A percentile compares a stretch with the other conserved stretches of the same genome.
phyloP scores from a whole-genome alignment of 2,329 filamentous ascomycete genomes.

The Fusarium denticulatum region DNA sequence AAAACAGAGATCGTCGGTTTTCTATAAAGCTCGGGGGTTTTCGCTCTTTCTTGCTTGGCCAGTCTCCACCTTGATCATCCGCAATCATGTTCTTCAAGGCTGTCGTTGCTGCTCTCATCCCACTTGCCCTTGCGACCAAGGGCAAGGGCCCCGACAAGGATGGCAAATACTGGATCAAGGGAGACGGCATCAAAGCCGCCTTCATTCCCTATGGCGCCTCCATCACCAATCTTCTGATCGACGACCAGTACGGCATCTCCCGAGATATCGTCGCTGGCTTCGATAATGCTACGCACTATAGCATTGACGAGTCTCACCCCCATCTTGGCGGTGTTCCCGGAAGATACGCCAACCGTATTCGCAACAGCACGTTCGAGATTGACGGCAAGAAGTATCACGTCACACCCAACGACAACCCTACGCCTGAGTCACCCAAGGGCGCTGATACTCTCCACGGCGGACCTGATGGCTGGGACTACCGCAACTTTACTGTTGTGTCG shows the following conservation, averaged over 20 bases:
- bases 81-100: slow-evolving; percentile 35
- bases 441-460: slow-evolving; percentile 76
- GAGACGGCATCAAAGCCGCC: slow-evolving; percentile 71
- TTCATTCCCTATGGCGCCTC: slow-evolving; percentile 82
- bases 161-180: slow-evolving; percentile 78
- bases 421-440: slow-evolving; percentile 59
- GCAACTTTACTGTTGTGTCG: slow-evolving; percentile 80
- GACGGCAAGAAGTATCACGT: slow-evolving; percentile 70
- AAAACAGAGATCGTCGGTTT: background rate
- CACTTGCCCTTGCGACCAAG: slow-evolving; percentile 22
- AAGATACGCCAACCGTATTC: slow-evolving; percentile 84
- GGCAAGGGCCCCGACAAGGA: slow-evolving; percentile 59
- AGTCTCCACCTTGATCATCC: slow-evolving; percentile 4
- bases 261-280: slow-evolving; percentile 79
- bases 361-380: slow-evolving; percentile 77
- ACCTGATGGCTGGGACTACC: slow-evolving; percentile 77
- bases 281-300: slow-evolving; percentile 79
- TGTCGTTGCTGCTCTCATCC: slow-evolving; percentile 25
- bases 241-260: slow-evolving; percentile 73
- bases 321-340: slow-evolving; percentile 79
- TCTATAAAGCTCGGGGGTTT: slow-evolving; percentile 24
- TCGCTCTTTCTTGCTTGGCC: background rate
- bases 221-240: slow-evolving; percentile 76
- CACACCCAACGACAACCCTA: slow-evolving; percentile 71
- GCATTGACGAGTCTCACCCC: slow-evolving; percentile 69